phyloP scores from a whole-genome alignment of 2,329 filamentous ascomycete species.

The Chaetomiaceae sp. region DNA sequence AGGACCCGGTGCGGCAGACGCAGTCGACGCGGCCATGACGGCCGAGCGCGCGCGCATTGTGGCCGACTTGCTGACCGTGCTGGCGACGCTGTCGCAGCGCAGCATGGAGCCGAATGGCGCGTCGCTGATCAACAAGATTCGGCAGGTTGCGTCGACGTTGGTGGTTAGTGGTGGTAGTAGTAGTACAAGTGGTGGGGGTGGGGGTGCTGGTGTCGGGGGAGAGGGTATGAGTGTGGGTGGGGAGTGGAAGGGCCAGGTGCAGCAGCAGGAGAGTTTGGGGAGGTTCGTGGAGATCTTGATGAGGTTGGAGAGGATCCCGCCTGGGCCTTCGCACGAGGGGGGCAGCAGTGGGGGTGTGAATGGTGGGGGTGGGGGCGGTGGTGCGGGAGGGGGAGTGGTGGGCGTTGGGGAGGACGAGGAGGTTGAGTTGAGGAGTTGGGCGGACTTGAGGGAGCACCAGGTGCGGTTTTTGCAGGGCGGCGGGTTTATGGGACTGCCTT shows the following conservation, averaged over 20 bases:
- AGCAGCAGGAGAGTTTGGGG: slow-evolving; percentile 64
- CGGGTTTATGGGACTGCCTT: slow-evolving; percentile 23
- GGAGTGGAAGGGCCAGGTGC: no score
- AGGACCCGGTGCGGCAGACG: no score
- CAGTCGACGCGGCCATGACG: slow-evolving; percentile 58
- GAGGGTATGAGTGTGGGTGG: no score
- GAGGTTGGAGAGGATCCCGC: slow-evolving; percentile 60
- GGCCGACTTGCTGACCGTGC: slow-evolving; percentile 66
- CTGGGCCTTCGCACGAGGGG: no score
- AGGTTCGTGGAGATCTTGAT: slow-evolving; percentile 69
- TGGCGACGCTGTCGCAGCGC: slow-evolving; percentile 72
- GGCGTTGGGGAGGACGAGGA: slow-evolving; percentile 55
- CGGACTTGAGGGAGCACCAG: slow-evolving; percentile 69
- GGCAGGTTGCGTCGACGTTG: slow-evolving; percentile 70
- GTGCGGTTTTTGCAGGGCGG: slow-evolving; percentile 40
- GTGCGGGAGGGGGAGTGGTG: not conserved
- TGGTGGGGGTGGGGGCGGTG: slow-evolving; percentile 33
- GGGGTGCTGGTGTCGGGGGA: no score
- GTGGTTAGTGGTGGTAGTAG: no score
- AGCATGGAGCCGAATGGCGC: slow-evolving; percentile 70
- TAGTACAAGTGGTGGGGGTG: no score
- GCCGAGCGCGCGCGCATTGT: slow-evolving; percentile 77
- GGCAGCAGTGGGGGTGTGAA: no score
- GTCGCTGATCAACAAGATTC: slow-evolving; percentile 74
- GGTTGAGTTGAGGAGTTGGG: slow-evolving; percentile 70